Evolutionary conservation across 768 basidiomycete genomes (phyloP).

Genomic region (Tubosaeta sp.): DNA sequence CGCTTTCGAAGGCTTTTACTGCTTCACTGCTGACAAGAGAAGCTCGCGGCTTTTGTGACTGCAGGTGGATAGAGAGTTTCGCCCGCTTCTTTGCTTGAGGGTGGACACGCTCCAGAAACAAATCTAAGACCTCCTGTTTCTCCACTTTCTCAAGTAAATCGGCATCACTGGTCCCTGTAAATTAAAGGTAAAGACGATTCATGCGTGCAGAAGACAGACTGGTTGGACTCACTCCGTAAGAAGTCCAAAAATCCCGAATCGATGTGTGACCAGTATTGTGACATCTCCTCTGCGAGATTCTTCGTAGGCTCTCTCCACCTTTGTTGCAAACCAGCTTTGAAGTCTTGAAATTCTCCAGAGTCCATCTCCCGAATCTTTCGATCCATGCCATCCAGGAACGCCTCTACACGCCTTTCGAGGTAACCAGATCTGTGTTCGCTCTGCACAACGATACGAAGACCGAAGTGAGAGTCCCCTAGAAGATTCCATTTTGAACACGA

Average conservation of each 20-base stretch:
- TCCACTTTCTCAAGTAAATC: constrained; percentile 56
- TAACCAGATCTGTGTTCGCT: constrained; percentile 77
- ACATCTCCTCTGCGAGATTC: constrained; percentile 79
- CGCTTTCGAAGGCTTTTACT: constrained; percentile 54
- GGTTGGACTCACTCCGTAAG: constrained; percentile 58
- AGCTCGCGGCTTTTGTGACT: constrained; percentile 59
- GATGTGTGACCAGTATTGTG: constrained; percentile 67
- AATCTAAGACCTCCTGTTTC: constrained; percentile 66
- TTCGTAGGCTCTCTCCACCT: constrained; percentile 85
- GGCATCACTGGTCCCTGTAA: constrained; percentile 69
- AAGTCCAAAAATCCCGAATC: constrained; percentile 85
- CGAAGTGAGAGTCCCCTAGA: constrained; percentile 64
- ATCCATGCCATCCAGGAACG: constrained; percentile 78
- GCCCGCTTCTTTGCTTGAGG: constrained; percentile 64
- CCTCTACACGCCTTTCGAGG: constrained; percentile 84
- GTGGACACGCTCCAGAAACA: constrained; percentile 70
- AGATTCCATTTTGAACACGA: constrained; percentile 53
- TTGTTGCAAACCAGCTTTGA: constrained; percentile 71
- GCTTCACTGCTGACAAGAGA: constrained; percentile 63
- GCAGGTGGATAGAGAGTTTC: constrained; percentile 82
- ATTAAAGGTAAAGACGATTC: not conserved
- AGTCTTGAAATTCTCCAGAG: constrained; percentile 69
- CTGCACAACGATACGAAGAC: constrained; percentile 82
- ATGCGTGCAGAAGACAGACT: not conserved
- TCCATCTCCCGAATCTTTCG: constrained; percentile 62